Base-by-base conservation (phyloP, 331 rosid genomes). In the Cucumis variabilis region DNA sequence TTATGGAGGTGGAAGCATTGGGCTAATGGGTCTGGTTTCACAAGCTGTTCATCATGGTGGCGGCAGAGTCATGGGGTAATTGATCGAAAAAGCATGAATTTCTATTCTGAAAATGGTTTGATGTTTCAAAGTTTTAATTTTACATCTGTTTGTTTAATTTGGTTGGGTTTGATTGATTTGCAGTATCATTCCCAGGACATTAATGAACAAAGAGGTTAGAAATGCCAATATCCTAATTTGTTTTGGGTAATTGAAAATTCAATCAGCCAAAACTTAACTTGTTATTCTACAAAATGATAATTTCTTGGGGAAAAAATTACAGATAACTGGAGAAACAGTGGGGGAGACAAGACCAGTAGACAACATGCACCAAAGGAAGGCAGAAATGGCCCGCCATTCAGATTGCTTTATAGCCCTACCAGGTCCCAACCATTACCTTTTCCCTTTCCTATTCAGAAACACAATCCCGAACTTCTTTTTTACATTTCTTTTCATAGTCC, bases 321-420 rank as follows among this genome's bases (percentile, higher is more conserved):
- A 92, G 95, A 85, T 91, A 67, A 90, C 93, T 13, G 95, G 95
- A 28, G 95, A 92, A 89, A 92, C 94, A n/a, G 90, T 91, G 53
- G 93, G 94, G 30, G 93, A 91, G 85, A 91, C 89, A 25, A 88
- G 87, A 73, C 87, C 92, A 50, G 93, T 92, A 76, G 89, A 91
- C 50, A 90, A 86, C 91, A 92, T 92, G 95, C 95, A 92, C 88
- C 92, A 92, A 90, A 86, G 93, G 82, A 92, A 92, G 75, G 94
- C 94, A 24, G 93, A 90, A 89, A 92, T 92, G 94, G 94, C 94
- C 87, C 94, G 92, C 90, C 91, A 91, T 86, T 88, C 93, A 62
- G 95, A 91, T 90, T 90, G 92, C 77, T 91, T 91, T 41, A 90
- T 92, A 84, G 95, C 95, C 51, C 89, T 92, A 70, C 93, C 95